These are phyloP conservation scores for Lachnellula arida DNA, from an alignment of 2,329 filamentous ascomycete genomes.

Conservation along the genomic window DNA sequence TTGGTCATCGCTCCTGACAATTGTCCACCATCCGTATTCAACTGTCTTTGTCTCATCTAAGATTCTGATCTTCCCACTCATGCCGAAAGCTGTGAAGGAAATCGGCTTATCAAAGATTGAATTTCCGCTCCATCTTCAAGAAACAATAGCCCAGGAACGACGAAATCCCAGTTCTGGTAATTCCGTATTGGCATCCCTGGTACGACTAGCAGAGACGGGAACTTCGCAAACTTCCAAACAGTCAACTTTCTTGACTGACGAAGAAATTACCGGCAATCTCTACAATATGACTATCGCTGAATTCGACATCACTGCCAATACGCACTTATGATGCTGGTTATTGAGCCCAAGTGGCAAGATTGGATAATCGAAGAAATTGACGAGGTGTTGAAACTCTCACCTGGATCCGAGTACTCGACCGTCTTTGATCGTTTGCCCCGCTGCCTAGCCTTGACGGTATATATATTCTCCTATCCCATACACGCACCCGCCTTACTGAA, in stretches of 20 bases:
- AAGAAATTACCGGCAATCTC: slow-evolving; percentile 12
- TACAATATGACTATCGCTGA: slow-evolving; percentile 38
- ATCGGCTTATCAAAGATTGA: background rate
- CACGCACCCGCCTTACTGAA: too few species aligned
- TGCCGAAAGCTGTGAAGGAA: background rate
- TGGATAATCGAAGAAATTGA: slow-evolving; percentile 48
- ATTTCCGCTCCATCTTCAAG: background rate
- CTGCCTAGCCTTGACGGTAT: slow-evolving; percentile 33
- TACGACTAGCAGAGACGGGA: too few species aligned
- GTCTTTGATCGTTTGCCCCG: slow-evolving; percentile 9
- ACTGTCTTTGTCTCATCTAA: too few species aligned
- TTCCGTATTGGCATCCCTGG: too few species aligned
- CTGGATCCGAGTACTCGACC: slow-evolving; percentile 4
- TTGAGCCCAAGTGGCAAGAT: slow-evolving; percentile 44
- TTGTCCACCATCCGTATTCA: too few species aligned
- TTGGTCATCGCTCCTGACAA: too few species aligned
- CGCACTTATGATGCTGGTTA: slow-evolving; percentile 42
- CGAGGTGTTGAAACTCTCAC: background rate
- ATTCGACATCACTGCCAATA: slow-evolving; percentile 47
- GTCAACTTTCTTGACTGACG: slow-evolving; percentile 1
- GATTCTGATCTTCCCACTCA: too few species aligned
- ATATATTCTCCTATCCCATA: too few species aligned
- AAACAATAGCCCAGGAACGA: background rate
- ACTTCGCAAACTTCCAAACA: too few species aligned
- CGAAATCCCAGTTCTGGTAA: background rate